Percentiles rank a stretch among this genome's conserved stretches.
phyloP scores from a whole-genome alignment of 495 filamentous ascomycete species.

The Darksidea phi region DNA sequence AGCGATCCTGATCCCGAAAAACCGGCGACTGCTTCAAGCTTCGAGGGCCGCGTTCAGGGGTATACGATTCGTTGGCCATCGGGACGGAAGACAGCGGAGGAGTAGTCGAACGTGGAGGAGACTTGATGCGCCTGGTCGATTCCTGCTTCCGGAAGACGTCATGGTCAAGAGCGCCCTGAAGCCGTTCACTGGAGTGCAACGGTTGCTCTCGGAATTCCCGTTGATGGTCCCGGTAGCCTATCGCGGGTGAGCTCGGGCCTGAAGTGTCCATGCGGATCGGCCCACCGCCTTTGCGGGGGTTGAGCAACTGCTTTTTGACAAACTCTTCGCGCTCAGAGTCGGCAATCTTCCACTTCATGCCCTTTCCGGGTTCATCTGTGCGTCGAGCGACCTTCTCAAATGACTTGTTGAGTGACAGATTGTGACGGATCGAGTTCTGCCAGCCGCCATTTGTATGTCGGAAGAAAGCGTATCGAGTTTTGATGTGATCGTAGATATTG shows the following conservation, averaged over 20 bases:
- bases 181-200: slow-evolving; percentile 29
- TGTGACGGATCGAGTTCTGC: slow-evolving; percentile 99
- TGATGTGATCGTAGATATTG: slow-evolving; percentile 91
- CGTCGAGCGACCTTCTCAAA: slow-evolving; percentile 89
- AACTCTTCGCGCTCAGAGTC: slow-evolving; percentile 76
- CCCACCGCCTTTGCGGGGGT: slow-evolving; percentile 36
- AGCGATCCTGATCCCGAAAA: slow-evolving; percentile 32
- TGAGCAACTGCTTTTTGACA: slow-evolving; percentile 53
- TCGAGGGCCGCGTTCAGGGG: slow-evolving; percentile 55
- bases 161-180: slow-evolving; percentile 21
- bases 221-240: background rate
- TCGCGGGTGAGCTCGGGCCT: slow-evolving; percentile 34
- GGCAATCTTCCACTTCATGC: slow-evolving; percentile 96
- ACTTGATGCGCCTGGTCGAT: slow-evolving; percentile 42
- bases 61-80: slow-evolving; percentile 52
- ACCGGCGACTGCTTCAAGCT: slow-evolving; percentile 50
- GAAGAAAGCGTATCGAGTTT: slow-evolving; percentile 85
- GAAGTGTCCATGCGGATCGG: slow-evolving; percentile 26
- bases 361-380: slow-evolving; percentile 94
- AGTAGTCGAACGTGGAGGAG: slow-evolving; percentile 47
- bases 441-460: slow-evolving; percentile 78
- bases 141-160: slow-evolving; percentile 20
- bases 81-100: slow-evolving; percentile 48
- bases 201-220: slow-evolving; percentile 8
- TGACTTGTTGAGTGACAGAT: slow-evolving; percentile 86